Percentiles rank a stretch among this genome's conserved stretches.
Evolutionary conservation across 352 stramenopile genomes (phyloP).

Genomic region (Phytophthora pseudosyringae): DNA sequence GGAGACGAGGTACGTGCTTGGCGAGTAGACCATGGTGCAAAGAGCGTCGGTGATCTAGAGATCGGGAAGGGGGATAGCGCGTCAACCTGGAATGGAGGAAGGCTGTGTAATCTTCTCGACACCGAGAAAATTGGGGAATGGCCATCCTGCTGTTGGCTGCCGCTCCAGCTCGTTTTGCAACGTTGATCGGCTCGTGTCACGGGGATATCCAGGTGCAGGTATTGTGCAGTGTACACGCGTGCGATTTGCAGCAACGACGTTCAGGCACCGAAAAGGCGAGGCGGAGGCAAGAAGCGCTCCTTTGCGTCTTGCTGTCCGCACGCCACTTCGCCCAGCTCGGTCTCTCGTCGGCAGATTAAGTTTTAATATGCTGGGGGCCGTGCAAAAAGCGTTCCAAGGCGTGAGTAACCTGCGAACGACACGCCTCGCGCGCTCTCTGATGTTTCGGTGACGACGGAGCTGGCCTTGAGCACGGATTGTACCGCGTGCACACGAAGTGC

Average conservation of each 20-base stretch:
- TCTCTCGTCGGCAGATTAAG: conserved; percentile 17
- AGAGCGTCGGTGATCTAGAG: conserved; percentile 9
- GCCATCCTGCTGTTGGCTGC: conserved; percentile 2
- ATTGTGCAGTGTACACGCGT: background rate
- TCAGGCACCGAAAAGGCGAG: conserved; percentile 16
- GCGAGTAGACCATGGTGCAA: conserved; percentile 36
- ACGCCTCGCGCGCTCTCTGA: conserved; percentile 2
- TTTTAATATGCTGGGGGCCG: conserved; percentile 3
- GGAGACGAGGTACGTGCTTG: conserved; percentile 36
- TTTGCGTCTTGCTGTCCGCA: conserved; percentile 16
- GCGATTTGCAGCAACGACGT: conserved; percentile 13
- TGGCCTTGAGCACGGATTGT: background rate
- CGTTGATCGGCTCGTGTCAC: background rate
- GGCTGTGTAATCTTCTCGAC: conserved; percentile 35
- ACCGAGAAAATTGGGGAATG: conserved; percentile 38
- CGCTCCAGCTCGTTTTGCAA: conserved; percentile 3
- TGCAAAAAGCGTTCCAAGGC: conserved; percentile 4
- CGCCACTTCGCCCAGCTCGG: conserved; percentile 7
- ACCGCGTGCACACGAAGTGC: conserved; percentile 7
- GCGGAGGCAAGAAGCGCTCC: conserved; percentile 7
- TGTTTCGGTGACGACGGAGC: conserved; percentile 15
- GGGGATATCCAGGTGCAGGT: conserved; percentile 2
- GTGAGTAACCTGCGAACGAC: conserved; percentile 19
- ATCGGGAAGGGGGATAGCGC: conserved; percentile 18
- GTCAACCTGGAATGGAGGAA: conserved; percentile 31